A percentile compares a stretch with the other conserved stretches of the same genome.
Conservation (phyloP, 2,329 filamentous ascomycete species). For the Xylariaceae sp. region DNA sequence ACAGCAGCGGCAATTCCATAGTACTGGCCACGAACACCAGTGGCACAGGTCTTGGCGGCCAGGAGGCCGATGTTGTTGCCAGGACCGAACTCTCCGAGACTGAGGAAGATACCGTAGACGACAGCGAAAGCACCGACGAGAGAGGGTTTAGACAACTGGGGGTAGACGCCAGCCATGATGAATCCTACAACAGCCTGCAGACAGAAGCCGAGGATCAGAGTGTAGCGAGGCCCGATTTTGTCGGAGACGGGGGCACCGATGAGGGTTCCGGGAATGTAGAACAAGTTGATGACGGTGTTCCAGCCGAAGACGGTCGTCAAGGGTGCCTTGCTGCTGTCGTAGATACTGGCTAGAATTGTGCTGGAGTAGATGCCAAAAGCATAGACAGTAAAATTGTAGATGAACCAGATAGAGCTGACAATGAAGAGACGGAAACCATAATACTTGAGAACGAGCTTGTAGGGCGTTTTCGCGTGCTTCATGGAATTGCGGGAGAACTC, state of each 20-base stretch:
- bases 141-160: constrained; percentile 58
- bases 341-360: constrained; percentile 65
- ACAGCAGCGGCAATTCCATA: constrained; percentile 68
- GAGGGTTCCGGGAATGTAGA: constrained; percentile 81
- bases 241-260: constrained; percentile 75
- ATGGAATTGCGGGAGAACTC: constrained; percentile 70
- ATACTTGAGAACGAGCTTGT: constrained; percentile 53
- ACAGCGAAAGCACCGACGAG: constrained; percentile 75
- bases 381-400: constrained; percentile 82
- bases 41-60: constrained; percentile 83
- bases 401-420: constrained; percentile 77
- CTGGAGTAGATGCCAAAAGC: constrained; percentile 83
- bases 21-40: constrained; percentile 74
- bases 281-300: constrained; percentile 84
- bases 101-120: constrained; percentile 74
- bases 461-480: constrained; percentile 53
- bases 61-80: constrained; percentile 89
- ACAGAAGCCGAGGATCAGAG: constrained; percentile 66
- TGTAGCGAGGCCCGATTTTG: constrained; percentile 71
- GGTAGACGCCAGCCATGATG: constrained; percentile 81
- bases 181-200: constrained; percentile 78
- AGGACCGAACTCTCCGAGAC: constrained; percentile 76
- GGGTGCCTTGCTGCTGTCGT: constrained; percentile 48
- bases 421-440: constrained; percentile 71
- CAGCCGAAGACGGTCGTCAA: constrained; percentile 81